Evolutionary conservation across 306 rosid species (phyloP).

Genomic region (Dryas octopetala): DNA sequence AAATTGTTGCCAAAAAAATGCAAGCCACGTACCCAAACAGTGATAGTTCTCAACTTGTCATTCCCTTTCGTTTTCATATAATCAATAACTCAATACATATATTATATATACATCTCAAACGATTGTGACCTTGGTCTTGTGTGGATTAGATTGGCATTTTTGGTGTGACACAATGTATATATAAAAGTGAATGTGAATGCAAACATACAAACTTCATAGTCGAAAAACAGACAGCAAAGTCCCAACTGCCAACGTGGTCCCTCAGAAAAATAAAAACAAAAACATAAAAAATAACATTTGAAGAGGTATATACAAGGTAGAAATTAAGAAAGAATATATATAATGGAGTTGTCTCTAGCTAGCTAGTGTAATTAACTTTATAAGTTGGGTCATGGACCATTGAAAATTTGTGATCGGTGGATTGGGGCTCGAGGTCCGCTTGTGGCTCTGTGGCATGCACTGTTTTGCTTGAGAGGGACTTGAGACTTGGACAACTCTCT

Average conservation of each 20-base stretch:
- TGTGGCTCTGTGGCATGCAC: too few species aligned
- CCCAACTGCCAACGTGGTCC: conserved; percentile 6
- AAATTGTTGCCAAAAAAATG: too few species aligned
- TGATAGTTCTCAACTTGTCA: too few species aligned
- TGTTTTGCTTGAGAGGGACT: not conserved
- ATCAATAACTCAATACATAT: too few species aligned
- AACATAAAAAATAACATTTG: not conserved
- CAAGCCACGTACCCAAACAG: too few species aligned
- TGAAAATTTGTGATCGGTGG: too few species aligned
- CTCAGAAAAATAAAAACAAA: not conserved
- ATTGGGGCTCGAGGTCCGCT: too few species aligned
- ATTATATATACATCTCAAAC: not conserved
- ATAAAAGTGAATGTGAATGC: conserved; percentile 8
- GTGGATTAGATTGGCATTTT: conserved; percentile 8
- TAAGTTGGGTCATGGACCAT: not conserved
- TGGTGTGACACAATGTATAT: not conserved
- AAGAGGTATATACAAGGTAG: too few species aligned
- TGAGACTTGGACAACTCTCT: not conserved
- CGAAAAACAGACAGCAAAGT: conserved; percentile 1
- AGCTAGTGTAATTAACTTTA: not conserved
- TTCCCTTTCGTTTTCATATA: too few species aligned
- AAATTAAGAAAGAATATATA: not conserved
- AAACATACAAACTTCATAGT: not conserved
- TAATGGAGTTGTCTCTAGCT: not conserved
- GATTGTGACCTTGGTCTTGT: not conserved